Conservation (phyloP, 2,329 filamentous ascomycete species). For the Amauroascus verrucosus region DNA sequence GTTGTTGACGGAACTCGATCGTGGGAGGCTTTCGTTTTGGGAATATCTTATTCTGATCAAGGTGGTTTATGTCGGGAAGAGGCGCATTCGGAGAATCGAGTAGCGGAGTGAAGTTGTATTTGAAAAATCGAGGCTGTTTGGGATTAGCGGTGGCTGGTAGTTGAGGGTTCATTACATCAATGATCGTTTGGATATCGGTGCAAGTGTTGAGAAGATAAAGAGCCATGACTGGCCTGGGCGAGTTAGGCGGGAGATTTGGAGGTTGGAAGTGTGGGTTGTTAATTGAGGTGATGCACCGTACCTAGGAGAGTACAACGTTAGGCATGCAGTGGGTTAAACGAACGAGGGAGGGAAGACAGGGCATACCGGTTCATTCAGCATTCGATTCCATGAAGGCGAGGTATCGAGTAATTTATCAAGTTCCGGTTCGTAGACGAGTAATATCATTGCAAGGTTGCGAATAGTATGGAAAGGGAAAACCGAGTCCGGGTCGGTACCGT, state of each 20-base stretch:
- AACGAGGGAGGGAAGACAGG: not conserved
- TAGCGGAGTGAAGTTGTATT: conserved; percentile 16
- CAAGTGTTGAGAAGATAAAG: conserved; percentile 16
- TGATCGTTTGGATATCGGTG: conserved; percentile 12
- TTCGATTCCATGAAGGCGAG: not conserved
- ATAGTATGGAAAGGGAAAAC: conserved; percentile 15
- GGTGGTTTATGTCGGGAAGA: not conserved
- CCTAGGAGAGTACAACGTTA: conserved; percentile 1
- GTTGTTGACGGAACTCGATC: conserved; percentile 15
- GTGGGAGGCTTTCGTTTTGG: conserved; percentile 14
- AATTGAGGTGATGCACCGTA: conserved; percentile 10
- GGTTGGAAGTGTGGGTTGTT: conserved; percentile 14
- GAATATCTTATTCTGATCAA: not conserved
- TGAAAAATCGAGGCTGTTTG: conserved; percentile 11
- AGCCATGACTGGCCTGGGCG: conserved; percentile 6
- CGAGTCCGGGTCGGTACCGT: conserved; percentile 6
- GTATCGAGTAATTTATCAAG: conserved; percentile 14
- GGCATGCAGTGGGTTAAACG: not conserved
- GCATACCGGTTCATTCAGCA: conserved; percentile 9
- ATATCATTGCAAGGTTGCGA: conserved; percentile 18
- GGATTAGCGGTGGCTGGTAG: not conserved
- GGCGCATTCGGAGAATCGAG: conserved; percentile 10
- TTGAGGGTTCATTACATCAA: conserved; percentile 15
- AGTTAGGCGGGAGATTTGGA: conserved; percentile 11
- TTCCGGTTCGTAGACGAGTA: conserved; percentile 16